Evolutionary conservation across 2,329 filamentous ascomycete species (phyloP).

Genomic region (Corynespora cassiicola): DNA sequence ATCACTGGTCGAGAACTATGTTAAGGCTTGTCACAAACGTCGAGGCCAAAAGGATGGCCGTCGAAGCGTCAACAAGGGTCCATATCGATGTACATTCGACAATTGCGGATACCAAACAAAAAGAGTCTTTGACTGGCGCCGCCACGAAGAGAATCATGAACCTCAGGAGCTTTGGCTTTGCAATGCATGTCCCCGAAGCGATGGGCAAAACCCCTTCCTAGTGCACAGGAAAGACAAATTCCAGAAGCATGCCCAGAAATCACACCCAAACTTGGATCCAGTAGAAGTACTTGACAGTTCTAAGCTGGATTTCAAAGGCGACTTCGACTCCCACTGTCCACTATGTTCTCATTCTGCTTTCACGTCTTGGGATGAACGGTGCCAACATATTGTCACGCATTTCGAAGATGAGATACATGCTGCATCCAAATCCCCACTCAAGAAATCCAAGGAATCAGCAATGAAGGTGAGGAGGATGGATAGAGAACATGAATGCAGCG

Average conservation of each 20-base stretch:
- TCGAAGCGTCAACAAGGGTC: constrained; percentile 26
- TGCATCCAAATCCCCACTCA: not conserved
- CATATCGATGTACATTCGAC: constrained; percentile 28
- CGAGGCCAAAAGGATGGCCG: constrained; percentile 27
- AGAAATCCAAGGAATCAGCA: not conserved
- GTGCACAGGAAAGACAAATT: constrained; percentile 34
- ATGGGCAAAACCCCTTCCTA: constrained; percentile 19
- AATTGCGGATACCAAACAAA: constrained; percentile 32
- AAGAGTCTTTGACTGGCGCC: constrained; percentile 31
- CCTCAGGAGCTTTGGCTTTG: constrained; percentile 35
- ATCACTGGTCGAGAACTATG: constrained; percentile 23
- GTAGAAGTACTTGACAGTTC: constrained; percentile 22
- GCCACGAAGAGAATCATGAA: constrained; percentile 36
- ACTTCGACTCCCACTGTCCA: constrained; percentile 17
- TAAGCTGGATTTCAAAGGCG: constrained; percentile 18
- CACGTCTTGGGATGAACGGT: constrained; percentile 27
- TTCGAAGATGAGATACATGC: constrained; percentile 21
- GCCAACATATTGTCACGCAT: constrained; percentile 26
- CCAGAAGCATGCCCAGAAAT: constrained; percentile 22
- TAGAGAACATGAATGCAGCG: no score
- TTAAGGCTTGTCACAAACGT: constrained; percentile 18
- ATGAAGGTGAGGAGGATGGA: no score
- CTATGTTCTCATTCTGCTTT: constrained; percentile 16
- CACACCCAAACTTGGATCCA: constrained; percentile 13
- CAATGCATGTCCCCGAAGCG: constrained; percentile 15